Percentiles rank a stretch among this genome's conserved stretches.
Evolutionary conservation across 352 stramenopile genomes (phyloP).

Genomic region (Phytophthora pseudosyringae): DNA sequence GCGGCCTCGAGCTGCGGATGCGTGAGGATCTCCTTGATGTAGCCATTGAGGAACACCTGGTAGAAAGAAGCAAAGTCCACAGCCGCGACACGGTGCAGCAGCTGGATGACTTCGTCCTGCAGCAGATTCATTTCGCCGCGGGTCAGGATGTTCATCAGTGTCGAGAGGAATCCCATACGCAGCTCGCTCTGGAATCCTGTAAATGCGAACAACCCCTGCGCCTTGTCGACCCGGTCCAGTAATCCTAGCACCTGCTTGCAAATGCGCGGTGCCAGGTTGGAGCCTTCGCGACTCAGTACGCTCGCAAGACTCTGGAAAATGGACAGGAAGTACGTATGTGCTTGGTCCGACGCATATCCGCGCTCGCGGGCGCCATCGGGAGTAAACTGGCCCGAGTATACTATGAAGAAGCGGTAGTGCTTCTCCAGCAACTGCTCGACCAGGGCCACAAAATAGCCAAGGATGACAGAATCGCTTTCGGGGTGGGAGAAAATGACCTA

Average conservation of each 20-base stretch:
- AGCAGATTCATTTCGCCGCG: constrained; percentile 83
- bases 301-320: constrained; percentile 81
- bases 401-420: constrained; percentile 84
- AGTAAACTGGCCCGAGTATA: constrained; percentile 50
- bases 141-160: constrained; percentile 79
- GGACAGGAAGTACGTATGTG: constrained; percentile 74
- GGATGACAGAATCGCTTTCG: constrained; percentile 71
- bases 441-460: constrained; percentile 75
- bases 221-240: constrained; percentile 70
- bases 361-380: constrained; percentile 60
- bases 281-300: constrained; percentile 61
- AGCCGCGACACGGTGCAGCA: constrained; percentile 71
- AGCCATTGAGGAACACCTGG: constrained; percentile 63
- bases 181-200: constrained; percentile 75
- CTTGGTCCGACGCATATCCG: constrained; percentile 65
- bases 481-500: constrained; percentile 78
- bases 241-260: constrained; percentile 78
- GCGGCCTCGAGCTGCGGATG: constrained; percentile 56
- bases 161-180: constrained; percentile 78
- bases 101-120: constrained; percentile 73
- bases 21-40: constrained; percentile 73
- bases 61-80: constrained; percentile 86
- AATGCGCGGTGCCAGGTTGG: constrained; percentile 62
- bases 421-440: constrained; percentile 82
- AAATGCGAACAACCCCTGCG: constrained; percentile 74